These are phyloP conservation scores for Candida ponderosae DNA, from an alignment of 805 yeast species.

Conservation along the genomic window DNA sequence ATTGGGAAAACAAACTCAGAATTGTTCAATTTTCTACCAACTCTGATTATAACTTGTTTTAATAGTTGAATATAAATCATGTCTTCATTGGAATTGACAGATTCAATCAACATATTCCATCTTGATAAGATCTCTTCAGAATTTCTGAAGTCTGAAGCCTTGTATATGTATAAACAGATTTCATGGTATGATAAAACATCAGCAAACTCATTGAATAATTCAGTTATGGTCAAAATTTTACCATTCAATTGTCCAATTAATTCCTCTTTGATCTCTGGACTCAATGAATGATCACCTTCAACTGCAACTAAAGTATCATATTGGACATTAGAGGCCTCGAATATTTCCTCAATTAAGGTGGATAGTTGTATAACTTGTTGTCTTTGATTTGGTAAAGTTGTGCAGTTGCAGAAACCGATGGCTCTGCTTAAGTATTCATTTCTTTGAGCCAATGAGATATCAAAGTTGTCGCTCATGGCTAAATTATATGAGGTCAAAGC, in stretches of 20 bases:
- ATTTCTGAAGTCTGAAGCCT: conserved; percentile 78
- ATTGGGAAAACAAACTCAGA: conserved; percentile 80
- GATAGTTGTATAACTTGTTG: conserved; percentile 71
- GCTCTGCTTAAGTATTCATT: conserved; percentile 88
- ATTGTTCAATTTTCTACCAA: conserved; percentile 59
- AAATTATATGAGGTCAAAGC: conserved; percentile 71
- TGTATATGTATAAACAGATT: conserved; percentile 68
- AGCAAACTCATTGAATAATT: conserved; percentile 77
- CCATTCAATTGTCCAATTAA: conserved; percentile 51
- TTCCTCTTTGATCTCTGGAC: conserved; percentile 38
- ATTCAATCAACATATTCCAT: conserved; percentile 56
- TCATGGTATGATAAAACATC: conserved; percentile 86
- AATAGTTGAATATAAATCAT: conserved; percentile 8
- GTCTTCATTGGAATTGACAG: conserved; percentile 7
- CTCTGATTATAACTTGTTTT: conserved; percentile 21
- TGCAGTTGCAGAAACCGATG: conserved; percentile 84
- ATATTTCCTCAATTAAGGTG: conserved; percentile 63
- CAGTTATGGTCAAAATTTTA: conserved; percentile 63
- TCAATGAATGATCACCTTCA: conserved; percentile 42
- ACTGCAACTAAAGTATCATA: conserved; percentile 39
- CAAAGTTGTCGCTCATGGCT: conserved; percentile 61
- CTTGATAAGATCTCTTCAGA: conserved; percentile 73
- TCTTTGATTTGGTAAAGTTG: conserved; percentile 66
- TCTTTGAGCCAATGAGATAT: conserved; percentile 60
- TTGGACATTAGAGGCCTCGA: conserved; percentile 84